Evolutionary conservation across 225 moss, liverwort and hornwort genomes (phyloP).

Genomic region (Marchantia polymorpha): DNA sequence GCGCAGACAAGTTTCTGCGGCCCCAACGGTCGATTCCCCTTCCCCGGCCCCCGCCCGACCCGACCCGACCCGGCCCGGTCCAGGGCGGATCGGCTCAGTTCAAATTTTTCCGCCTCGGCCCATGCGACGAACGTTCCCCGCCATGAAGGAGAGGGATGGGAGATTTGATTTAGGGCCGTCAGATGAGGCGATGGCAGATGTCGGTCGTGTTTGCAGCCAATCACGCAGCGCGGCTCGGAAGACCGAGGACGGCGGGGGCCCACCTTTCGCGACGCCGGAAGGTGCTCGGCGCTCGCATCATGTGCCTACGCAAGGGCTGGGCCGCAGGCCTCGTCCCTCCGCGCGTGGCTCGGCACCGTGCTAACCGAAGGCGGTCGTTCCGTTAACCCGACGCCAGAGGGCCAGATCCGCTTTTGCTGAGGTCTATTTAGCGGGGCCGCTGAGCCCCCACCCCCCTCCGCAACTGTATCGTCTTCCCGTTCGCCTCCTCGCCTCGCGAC

Average conservation of each 20-base stretch:
- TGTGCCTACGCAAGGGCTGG: slow-evolving; percentile 9
- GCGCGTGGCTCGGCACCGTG: not conserved
- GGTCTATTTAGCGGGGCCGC: not conserved
- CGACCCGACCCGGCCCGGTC: not conserved
- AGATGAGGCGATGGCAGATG: not conserved
- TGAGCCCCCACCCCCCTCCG: not conserved
- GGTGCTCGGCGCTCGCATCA: not conserved
- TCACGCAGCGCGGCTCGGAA: not conserved
- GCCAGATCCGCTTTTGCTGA: not conserved
- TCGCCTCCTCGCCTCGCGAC: not conserved
- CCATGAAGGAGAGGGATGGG: not conserved
- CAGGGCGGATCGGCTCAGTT: not conserved
- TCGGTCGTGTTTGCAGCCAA: not conserved
- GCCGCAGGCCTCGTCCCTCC: slow-evolving; percentile 2
- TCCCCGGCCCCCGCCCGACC: not conserved
- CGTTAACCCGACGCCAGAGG: not conserved
- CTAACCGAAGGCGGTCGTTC: not conserved
- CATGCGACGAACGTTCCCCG: not conserved
- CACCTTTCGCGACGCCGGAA: not conserved
- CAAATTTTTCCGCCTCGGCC: not conserved
- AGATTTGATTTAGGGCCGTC: not conserved
- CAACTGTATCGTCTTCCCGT: not conserved
- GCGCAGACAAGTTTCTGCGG: too few relatives aligned
- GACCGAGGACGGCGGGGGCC: not conserved
- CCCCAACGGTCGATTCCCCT: slow-evolving; percentile 1